Evolutionary conservation across 371 early-diverging fungal genomes (phyloP), one percentile per base, ranked within the genome.

Genomic region (Actinomortierella wolfii): DNA sequence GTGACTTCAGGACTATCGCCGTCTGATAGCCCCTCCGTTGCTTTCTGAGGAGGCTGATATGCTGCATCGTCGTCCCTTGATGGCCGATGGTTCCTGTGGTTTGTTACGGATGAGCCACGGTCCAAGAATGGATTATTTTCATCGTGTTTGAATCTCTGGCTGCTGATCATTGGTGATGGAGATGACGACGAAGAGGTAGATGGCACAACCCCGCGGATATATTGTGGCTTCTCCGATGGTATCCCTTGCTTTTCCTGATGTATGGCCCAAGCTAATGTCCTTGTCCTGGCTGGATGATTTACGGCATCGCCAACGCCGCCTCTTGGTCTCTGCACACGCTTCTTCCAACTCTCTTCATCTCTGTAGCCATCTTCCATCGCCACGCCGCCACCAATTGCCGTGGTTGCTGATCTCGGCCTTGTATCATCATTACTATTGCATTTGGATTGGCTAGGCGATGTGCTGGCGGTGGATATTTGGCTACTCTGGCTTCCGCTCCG

Each of bases 1-100:
- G 62, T 56, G 7, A 57, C 18, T 23, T 71, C 67, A 28, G 61
- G 51, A n/a, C 54, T 44, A n/a, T 62, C 62, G 7, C 66, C 34
- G 11, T 34, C 11, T 11, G 34, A 11, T 34, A 34, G 7, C 34
- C 7, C 67, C n/a, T 34, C 34, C 21, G 21, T 21, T 3, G 8
- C 24, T 8, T 47, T 18, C 21, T 20, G 8, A 2, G 11, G 47
- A 18, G 2, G 21, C 21, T 15, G 47, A 47, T 24, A 11, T 20
- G 47, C 11, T 47, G 11, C 47, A 11, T 24, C 20, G 15, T 44
- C 44, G 6, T 6, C 15, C 13, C 44, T 44, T 20, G 3, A 15
- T 44, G 5, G 4, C 44, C n/a, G n/a, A n/a, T n/a, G 44, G 3
- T 20, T 44, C 44, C 21, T 47, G 11, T 15, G 9, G 47, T 21